Percentiles rank a stretch among this genome's conserved stretches.
Conservation (phyloP, 139 green algal genomes). For the Chlamydomonas asymmetrica region DNA sequence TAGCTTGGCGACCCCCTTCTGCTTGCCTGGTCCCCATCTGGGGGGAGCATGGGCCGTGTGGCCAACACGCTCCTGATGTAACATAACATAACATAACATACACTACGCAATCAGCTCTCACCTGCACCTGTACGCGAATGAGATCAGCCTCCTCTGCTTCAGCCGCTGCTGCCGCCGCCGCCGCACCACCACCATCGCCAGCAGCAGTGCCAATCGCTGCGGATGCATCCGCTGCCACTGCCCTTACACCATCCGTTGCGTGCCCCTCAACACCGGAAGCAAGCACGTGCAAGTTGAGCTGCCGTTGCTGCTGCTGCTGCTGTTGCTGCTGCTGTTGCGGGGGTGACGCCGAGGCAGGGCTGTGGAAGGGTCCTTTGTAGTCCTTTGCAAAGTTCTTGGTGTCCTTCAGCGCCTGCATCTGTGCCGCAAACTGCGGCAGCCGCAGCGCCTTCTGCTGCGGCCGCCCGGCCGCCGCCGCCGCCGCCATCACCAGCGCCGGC, state of each 20-base stretch:
- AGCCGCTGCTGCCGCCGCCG: no score
- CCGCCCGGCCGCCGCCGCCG: not conserved
- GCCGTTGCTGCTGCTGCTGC: slow-evolving; percentile 11
- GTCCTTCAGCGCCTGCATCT: slow-evolving; percentile 70
- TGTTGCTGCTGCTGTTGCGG: not conserved
- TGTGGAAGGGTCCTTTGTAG: slow-evolving; percentile 48
- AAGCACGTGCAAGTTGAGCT: not conserved
- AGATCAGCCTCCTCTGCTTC: no score
- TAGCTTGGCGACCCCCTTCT: no score
- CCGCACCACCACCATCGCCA: slow-evolving; percentile 1
- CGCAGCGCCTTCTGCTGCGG: not conserved
- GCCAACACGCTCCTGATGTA: not conserved
- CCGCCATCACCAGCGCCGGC: slow-evolving; percentile 8
- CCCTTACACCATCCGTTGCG: not conserved
- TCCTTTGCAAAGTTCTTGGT: slow-evolving; percentile 90
- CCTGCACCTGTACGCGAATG: slow-evolving; percentile 9
- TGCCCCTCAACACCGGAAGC: not conserved
- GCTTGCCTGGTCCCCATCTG: no score
- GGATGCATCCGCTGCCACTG: not conserved
- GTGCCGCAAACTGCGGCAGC: slow-evolving; percentile 5
- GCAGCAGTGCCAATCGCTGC: not conserved
- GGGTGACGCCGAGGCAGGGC: not conserved
- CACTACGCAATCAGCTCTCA: not conserved
- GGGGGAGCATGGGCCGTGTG: no score
- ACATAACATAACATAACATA: not conserved